phyloP scores from a whole-genome alignment of 2,329 filamentous ascomycete species.

The Penicillium sclerotiorum region DNA sequence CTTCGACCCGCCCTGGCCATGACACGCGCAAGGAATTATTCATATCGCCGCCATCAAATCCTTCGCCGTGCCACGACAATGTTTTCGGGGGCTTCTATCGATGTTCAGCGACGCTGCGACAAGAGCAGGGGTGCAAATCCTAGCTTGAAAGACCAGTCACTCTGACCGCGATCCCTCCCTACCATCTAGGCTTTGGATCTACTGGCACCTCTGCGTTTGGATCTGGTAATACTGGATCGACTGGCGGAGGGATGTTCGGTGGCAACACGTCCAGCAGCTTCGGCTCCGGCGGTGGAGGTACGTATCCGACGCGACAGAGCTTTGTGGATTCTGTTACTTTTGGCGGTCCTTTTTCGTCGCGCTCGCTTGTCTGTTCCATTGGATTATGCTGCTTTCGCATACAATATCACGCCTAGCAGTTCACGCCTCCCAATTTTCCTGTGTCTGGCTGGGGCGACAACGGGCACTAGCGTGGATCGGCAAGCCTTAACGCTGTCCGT shows the following conservation, averaged over 20 bases:
- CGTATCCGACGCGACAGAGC: constrained; percentile 32
- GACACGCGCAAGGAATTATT: constrained; percentile 25
- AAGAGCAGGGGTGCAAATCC: constrained; percentile 33
- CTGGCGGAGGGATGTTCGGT: constrained; percentile 38
- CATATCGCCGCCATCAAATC: constrained; percentile 3
- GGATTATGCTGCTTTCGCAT: no score
- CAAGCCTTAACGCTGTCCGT: neutral
- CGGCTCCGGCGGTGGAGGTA: constrained; percentile 46
- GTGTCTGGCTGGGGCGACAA: neutral
- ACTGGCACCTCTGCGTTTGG: constrained; percentile 39
- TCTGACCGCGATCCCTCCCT: constrained; percentile 42
- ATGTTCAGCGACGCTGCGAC: constrained; percentile 32
- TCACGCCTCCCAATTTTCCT: no score
- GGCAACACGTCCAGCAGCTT: constrained; percentile 40
- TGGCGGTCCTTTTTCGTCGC: constrained; percentile 12
- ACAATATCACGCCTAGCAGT: no score
- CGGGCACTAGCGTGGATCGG: constrained; percentile 1
- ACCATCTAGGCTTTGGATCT: constrained; percentile 46
- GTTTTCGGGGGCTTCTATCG: constrained; percentile 25
- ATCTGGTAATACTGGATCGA: constrained; percentile 31
- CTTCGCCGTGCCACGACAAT: constrained; percentile 15
- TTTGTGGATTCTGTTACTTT: constrained; percentile 26
- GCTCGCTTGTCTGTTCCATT: constrained; percentile 4
- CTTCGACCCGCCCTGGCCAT: constrained; percentile 31
- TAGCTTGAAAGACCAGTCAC: constrained; percentile 35